phyloP scores from a whole-genome alignment of 306 rosid species.

The Ziziphus jujuba region DNA sequence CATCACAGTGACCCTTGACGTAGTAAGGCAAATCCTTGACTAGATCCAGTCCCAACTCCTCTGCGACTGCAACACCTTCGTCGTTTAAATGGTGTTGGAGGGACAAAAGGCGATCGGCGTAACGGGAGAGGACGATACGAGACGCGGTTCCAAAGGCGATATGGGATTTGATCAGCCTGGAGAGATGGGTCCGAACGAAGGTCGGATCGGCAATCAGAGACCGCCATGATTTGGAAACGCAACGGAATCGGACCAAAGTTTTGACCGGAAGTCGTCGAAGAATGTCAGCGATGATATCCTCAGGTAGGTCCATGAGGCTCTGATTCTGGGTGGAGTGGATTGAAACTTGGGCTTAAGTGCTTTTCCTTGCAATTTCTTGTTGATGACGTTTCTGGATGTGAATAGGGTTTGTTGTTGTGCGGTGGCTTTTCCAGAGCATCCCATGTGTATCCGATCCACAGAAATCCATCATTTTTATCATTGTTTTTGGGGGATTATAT shows the following conservation, averaged over 20 bases:
- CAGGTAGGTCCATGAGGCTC: conserved; percentile 24
- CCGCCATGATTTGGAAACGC: conserved; percentile 45
- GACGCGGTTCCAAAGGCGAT: conserved; percentile 8
- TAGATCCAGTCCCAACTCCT: conserved; percentile 20
- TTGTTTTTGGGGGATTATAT: no score
- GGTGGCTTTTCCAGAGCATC: background rate
- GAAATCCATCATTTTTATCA: no score
- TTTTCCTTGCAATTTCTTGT: background rate
- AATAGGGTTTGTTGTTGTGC: background rate
- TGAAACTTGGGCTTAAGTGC: background rate
- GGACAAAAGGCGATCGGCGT: conserved; percentile 33
- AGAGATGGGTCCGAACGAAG: conserved; percentile 34
- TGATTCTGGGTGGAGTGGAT: background rate
- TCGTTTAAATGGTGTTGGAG: conserved; percentile 15
- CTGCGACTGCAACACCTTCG: conserved; percentile 8
- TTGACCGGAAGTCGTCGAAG: conserved; percentile 35
- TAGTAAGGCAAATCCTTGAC: conserved; percentile 29
- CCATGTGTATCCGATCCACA: no score
- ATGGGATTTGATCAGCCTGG: background rate
- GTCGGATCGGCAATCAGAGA: conserved; percentile 16
- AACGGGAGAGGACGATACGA: conserved; percentile 37
- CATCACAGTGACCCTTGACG: conserved; percentile 51
- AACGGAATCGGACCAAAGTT: conserved; percentile 34
- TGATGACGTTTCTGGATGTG: background rate
- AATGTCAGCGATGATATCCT: conserved; percentile 34